Percentiles rank a stretch among this genome's conserved stretches.
These are phyloP conservation scores for Komagataella phaffii DNA, from an alignment of 805 yeast species.

Conservation along the genomic window DNA sequence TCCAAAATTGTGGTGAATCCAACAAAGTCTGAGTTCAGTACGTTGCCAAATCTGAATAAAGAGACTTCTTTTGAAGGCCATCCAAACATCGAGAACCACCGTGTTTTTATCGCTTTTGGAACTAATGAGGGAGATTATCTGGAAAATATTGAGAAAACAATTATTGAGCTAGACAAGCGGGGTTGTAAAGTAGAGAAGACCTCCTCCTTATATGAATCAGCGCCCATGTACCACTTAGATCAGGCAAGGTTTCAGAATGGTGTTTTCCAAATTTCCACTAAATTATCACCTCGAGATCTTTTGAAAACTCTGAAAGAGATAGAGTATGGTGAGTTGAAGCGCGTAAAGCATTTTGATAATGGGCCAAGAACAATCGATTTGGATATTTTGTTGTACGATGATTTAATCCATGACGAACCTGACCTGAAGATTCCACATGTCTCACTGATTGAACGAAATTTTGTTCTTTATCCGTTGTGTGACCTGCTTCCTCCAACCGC, in stretches of 20 bases:
- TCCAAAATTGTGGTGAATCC: conserved; percentile 5
- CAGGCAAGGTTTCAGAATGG: conserved; percentile 83
- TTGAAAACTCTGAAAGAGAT: conserved; percentile 52
- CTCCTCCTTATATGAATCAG: conserved; percentile 75
- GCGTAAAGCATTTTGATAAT: conserved; percentile 73
- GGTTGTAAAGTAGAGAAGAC: conserved; percentile 39
- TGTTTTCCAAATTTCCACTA: conserved; percentile 53
- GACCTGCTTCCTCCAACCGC: conserved; percentile 59
- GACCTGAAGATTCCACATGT: conserved; percentile 74
- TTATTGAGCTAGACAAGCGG: conserved; percentile 27
- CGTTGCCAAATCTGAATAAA: conserved; percentile 16
- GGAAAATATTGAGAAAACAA: conserved; percentile 42
- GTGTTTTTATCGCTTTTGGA: conserved; percentile 77
- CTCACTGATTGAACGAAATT: conserved; percentile 77
- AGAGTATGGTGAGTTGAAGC: conserved; percentile 56
- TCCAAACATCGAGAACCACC: conserved; percentile 5
- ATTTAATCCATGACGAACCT: conserved; percentile 36
- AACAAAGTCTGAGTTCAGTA: conserved; percentile 1
- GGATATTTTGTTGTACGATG: conserved; percentile 70
- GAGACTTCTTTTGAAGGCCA: conserved; percentile 3
- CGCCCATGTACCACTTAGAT: conserved; percentile 81
- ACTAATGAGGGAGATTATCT: conserved; percentile 71
- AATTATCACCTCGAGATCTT: conserved; percentile 48
- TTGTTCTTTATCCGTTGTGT: conserved; percentile 80
- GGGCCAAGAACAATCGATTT: conserved; percentile 90